Evolutionary conservation across 2,329 filamentous ascomycete genomes (phyloP).

Genomic region (Ophiostoma ulmi): DNA sequence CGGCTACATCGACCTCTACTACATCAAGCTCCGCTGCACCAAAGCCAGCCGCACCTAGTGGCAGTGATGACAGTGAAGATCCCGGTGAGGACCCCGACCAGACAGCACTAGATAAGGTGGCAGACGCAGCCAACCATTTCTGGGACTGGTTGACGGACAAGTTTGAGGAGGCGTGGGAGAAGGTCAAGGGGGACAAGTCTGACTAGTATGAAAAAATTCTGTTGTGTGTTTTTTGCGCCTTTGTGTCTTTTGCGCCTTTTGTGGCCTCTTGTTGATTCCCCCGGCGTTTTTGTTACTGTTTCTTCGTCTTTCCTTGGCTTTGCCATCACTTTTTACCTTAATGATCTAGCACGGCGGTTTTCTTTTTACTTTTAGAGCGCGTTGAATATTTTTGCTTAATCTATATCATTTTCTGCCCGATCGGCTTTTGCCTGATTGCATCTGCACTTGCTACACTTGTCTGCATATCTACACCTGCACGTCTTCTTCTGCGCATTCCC

Average conservation of each 20-base stretch:
- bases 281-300: background rate
- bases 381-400: background rate
- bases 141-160: slow-evolving; percentile 52
- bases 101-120: slow-evolving; percentile 32
- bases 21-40: slow-evolving; percentile 14
- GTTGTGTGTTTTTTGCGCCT: background rate
- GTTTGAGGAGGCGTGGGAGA: slow-evolving; percentile 43
- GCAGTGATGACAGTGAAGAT: slow-evolving; percentile 17
- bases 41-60: slow-evolving; percentile 27
- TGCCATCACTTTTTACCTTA: background rate
- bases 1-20: slow-evolving; percentile 17
- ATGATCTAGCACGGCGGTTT: slow-evolving; percentile 1
- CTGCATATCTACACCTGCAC: background rate
- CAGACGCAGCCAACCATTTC: slow-evolving; percentile 35
- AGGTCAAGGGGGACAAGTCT: slow-evolving; percentile 35
- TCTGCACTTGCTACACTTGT: background rate
- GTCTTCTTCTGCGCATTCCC: background rate
- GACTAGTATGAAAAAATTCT: background rate
- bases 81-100: slow-evolving; percentile 24
- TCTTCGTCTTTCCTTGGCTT: background rate
- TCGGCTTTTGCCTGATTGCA: background rate
- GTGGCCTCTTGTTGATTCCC: slow-evolving; percentile 1
- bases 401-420: background rate
- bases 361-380: background rate
- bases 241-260: background rate